Evolutionary conservation across 2,329 filamentous ascomycete species (phyloP), one percentile per base, ranked within the genome.

Genomic region (Exophiala sp.): DNA sequence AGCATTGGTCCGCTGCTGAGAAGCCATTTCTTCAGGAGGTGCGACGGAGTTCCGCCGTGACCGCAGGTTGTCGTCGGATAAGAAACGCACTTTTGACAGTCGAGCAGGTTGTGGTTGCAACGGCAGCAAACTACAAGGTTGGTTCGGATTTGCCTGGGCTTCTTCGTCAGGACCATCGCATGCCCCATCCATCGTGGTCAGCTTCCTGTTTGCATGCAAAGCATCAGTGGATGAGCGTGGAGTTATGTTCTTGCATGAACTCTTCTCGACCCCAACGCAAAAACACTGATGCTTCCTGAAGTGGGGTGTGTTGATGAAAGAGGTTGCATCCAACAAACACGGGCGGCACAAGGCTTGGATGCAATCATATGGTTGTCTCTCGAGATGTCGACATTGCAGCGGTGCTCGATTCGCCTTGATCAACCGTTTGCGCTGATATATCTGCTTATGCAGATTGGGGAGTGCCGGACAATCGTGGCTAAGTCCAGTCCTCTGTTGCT

Each of bases 71-170:
- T 51, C 48, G 19, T 42, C 52, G 18, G 52, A 51, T 23, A 48
- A 23, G 37, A 50, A 55, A 11, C 42, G 52, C 14, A 55, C 40
- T 18, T 32, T 29, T 19, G 47, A 55, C 11, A 46, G 44, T 5
- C 41, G 43, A 18, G 34, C 19, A 19, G n/a, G 19, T 4, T 43
- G 43, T 14, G 24, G 9, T 8, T 16, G 40, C 6, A 37, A 22
- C 21, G 24, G 34, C 6, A 39, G 14, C 6, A 38, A 18, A 23
- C 27, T 51, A 29, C 43, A 40, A 8, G 29, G 18, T 19, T 30
- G 43, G 23, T 29, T 43, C 16, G 29, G 18, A 14, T 35, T 24
- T 8, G n/a, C 22, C 13, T 29, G 10, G 8, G 34, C 16, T 11
- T 7, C 13, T 18, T 38, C 52, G 24, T 55, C 48, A 2, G 29